Evolutionary conservation across 148 eudicot genomes (phyloP).

Genomic region (Nepenthes mirabilis): DNA sequence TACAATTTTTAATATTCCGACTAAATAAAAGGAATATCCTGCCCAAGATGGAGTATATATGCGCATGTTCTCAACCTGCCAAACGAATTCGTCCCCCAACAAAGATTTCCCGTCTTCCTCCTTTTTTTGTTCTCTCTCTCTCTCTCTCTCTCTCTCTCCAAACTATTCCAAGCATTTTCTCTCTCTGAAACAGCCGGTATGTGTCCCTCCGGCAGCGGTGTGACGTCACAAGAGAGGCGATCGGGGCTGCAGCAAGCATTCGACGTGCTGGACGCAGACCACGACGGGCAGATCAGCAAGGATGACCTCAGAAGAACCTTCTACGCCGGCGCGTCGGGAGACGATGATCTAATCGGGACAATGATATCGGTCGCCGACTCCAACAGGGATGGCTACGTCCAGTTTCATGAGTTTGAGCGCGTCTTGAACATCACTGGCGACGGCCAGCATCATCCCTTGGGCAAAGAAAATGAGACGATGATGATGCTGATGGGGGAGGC

Average conservation of each 20-base stretch:
- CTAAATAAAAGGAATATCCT: no score
- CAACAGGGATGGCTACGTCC: constrained; percentile 52
- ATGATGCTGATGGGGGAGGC: constrained; percentile 26
- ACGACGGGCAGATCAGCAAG: constrained; percentile 62
- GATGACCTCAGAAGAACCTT: constrained; percentile 52
- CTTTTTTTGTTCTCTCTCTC: no score
- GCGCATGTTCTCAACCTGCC: no score
- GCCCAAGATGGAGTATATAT: no score
- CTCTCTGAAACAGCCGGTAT: constrained; percentile 6
- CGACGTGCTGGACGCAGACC: constrained; percentile 59
- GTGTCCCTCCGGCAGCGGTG: constrained; percentile 51
- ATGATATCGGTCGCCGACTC: constrained; percentile 72
- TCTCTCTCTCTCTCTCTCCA: no score
- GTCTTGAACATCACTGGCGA: constrained; percentile 14
- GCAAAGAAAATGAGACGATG: not conserved
- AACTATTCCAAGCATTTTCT: no score
- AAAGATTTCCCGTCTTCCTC: no score
- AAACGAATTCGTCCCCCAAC: no score
- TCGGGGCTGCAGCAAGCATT: constrained; percentile 46
- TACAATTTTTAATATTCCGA: no score
- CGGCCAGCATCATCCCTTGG: not conserved
- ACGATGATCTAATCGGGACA: constrained; percentile 42
- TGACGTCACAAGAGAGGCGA: not conserved
- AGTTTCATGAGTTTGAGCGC: constrained; percentile 58
- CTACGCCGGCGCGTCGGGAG: constrained; percentile 22